Evolutionary conservation across 495 filamentous ascomycete genomes (phyloP).

Genomic region (Hypoxylon fragiforme): DNA sequence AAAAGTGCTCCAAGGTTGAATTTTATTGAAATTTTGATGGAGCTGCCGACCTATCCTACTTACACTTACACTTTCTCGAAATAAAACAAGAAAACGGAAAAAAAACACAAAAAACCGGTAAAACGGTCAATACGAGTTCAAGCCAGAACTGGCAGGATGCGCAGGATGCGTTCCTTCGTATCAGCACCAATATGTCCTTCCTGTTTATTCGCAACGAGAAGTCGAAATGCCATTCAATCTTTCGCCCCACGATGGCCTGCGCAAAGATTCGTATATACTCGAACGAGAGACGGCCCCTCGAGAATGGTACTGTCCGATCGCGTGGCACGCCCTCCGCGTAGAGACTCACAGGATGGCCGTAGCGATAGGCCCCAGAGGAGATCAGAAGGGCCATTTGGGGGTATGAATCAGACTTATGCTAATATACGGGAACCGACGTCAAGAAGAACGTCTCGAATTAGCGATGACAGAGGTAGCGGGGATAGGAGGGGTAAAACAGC

Average conservation of each 20-base stretch:
- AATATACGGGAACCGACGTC: slow-evolving; percentile 34
- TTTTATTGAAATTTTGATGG: too few species aligned
- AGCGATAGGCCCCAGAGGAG: slow-evolving; percentile 42
- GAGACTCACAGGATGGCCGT: slow-evolving; percentile 44
- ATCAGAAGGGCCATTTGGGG: slow-evolving; percentile 67
- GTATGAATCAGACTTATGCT: slow-evolving; percentile 76
- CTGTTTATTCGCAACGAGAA: slow-evolving; percentile 28
- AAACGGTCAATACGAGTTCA: too few species aligned
- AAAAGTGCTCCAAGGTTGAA: too few species aligned
- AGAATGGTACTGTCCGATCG: slow-evolving; percentile 80
- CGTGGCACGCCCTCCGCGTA: slow-evolving; percentile 57
- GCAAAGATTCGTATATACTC: slow-evolving; percentile 41
- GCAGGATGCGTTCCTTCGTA: slow-evolving; percentile 28
- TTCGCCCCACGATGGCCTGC: slow-evolving; percentile 35
- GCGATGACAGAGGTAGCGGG: slow-evolving; percentile 37
- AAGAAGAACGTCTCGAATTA: slow-evolving; percentile 36
- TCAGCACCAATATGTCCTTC: slow-evolving; percentile 37
- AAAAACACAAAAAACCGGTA: too few species aligned
- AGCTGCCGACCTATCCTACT: too few species aligned
- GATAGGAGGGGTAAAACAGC: slow-evolving; percentile 39
- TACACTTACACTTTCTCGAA: too few species aligned
- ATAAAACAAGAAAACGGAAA: too few species aligned
- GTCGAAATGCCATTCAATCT: slow-evolving; percentile 6
- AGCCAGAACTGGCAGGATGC: too few species aligned
- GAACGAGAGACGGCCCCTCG: slow-evolving; percentile 55